Percentiles rank a stretch among this genome's conserved stretches.
phyloP scores from a whole-genome alignment of 2,329 filamentous ascomycete genomes.

The Colletotrichum sp. region DNA sequence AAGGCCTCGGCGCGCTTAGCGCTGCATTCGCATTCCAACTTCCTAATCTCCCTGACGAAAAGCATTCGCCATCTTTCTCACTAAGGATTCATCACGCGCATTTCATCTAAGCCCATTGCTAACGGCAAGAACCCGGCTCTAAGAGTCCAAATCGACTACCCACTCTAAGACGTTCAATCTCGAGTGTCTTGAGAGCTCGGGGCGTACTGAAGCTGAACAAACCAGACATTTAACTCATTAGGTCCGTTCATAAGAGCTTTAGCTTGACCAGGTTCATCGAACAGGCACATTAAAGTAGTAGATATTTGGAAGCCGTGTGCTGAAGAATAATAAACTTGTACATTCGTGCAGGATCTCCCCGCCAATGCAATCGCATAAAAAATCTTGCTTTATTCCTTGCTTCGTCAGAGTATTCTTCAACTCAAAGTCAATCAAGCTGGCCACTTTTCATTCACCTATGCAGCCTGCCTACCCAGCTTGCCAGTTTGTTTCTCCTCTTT shows the following conservation, averaged over 20 bases:
- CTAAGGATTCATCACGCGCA: neutral
- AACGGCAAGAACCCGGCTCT: neutral
- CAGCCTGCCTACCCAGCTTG: neutral
- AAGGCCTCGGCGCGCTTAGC: neutral
- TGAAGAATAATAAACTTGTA: neutral
- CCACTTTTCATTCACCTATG: neutral
- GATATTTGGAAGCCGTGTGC: neutral
- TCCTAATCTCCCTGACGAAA: neutral
- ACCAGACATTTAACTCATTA: too few species aligned
- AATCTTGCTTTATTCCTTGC: neutral
- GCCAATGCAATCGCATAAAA: neutral
- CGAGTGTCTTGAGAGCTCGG: neutral
- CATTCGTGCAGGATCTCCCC: neutral
- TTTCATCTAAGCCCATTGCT: fast-evolving
- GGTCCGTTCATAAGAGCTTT: too few species aligned
- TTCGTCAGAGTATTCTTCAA: fast-evolving
- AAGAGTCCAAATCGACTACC: neutral
- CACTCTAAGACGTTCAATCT: neutral
- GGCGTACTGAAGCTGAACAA: neutral
- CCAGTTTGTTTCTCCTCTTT: neutral
- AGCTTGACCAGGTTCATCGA: neutral
- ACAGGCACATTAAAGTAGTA: neutral
- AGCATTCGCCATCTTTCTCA: neutral
- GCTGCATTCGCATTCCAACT: neutral
- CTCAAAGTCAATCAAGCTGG: neutral